phyloP scores from a whole-genome alignment of 2,329 filamentous ascomycete species.

The Epichloe brachyelytri region DNA sequence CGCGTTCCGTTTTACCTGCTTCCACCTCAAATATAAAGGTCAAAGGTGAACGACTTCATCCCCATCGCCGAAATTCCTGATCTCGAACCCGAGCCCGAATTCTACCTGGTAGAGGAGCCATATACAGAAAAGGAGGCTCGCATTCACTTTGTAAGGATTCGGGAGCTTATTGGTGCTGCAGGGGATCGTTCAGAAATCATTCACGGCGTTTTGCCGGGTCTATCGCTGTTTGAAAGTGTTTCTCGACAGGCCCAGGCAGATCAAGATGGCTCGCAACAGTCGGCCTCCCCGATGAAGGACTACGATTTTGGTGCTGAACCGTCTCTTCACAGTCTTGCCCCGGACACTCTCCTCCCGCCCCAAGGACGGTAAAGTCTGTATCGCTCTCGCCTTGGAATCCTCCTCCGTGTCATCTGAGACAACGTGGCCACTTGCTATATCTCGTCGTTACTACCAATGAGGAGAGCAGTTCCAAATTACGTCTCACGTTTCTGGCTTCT shows the following conservation, averaged over 20 bases:
- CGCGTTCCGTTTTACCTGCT: conserved; percentile 96
- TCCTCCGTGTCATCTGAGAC: conserved; percentile 78
- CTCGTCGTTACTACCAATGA: conserved; percentile 82
- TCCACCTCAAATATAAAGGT: conserved; percentile 87
- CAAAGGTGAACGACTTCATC: conserved; percentile 87
- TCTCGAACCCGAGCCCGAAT: conserved; percentile 62
- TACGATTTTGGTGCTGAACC: conserved; percentile 67
- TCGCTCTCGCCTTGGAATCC: conserved; percentile 93
- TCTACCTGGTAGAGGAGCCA: conserved; percentile 78
- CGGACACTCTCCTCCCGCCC: conserved; percentile 51
- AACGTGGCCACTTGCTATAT: conserved; percentile 87
- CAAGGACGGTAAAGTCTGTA: conserved; percentile 84
- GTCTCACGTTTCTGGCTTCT: conserved; percentile 87
- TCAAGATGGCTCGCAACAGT: conserved; percentile 12
- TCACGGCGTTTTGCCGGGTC: conserved; percentile 72
- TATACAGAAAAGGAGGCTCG: conserved; percentile 98
- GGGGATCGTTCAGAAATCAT: conserved; percentile 78
- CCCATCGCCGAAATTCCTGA: conserved; percentile 81
- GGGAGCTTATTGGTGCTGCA: conserved; percentile 86
- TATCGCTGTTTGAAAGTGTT: conserved; percentile 77
- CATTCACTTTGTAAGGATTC: conserved; percentile 80
- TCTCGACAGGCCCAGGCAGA: conserved; percentile 33
- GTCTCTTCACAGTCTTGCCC: conserved; percentile 58
- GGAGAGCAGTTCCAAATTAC: conserved; percentile 90
- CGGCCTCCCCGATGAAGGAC: conserved; percentile 39